Evolutionary conservation across 2,329 filamentous ascomycete species (phyloP).

Genomic region (Magnaporthiopsis poae): DNA sequence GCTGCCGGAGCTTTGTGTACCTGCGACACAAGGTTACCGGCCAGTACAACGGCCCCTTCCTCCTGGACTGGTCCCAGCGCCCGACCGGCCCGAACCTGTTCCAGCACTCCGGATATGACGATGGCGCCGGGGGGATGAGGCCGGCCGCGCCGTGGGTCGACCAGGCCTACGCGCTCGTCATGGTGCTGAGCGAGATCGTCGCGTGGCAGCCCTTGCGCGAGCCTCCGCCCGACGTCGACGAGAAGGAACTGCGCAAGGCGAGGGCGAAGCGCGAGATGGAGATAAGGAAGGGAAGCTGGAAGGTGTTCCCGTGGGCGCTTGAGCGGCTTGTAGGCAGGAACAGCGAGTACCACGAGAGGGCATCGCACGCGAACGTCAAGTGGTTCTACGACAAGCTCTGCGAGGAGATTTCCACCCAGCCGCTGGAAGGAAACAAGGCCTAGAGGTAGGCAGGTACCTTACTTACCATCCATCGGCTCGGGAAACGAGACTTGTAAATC

Average conservation of each 20-base stretch:
- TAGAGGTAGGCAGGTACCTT: not conserved
- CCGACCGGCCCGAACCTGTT: slow-evolving; percentile 5
- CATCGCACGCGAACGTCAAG: slow-evolving; percentile 7
- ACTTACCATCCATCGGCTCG: not conserved
- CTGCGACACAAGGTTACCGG: slow-evolving; percentile 2
- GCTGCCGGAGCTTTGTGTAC: slow-evolving; percentile 10
- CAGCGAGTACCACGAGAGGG: not conserved
- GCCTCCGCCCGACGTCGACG: not conserved
- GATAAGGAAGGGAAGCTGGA: slow-evolving; percentile 7
- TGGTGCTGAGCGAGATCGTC: slow-evolving; percentile 10
- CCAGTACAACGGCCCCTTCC: slow-evolving; percentile 1
- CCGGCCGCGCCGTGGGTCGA: slow-evolving; percentile 4
- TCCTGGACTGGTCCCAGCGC: slow-evolving; percentile 8
- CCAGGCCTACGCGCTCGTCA: slow-evolving; percentile 9
- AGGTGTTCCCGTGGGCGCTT: slow-evolving; percentile 2
- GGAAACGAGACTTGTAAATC: not conserved
- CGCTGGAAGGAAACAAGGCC: not conserved
- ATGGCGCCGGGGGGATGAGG: not conserved
- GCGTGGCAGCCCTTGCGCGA: slow-evolving; percentile 8
- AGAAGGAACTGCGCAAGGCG: not conserved
- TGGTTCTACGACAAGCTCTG: slow-evolving; percentile 9
- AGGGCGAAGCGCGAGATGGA: not conserved
- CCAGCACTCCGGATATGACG: slow-evolving; percentile 5
- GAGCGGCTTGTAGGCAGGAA: not conserved
- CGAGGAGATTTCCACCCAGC: not conserved